Evolutionary conservation across 2,329 filamentous ascomycete genomes (phyloP).

Genomic region (Colletotrichum trifolii): DNA sequence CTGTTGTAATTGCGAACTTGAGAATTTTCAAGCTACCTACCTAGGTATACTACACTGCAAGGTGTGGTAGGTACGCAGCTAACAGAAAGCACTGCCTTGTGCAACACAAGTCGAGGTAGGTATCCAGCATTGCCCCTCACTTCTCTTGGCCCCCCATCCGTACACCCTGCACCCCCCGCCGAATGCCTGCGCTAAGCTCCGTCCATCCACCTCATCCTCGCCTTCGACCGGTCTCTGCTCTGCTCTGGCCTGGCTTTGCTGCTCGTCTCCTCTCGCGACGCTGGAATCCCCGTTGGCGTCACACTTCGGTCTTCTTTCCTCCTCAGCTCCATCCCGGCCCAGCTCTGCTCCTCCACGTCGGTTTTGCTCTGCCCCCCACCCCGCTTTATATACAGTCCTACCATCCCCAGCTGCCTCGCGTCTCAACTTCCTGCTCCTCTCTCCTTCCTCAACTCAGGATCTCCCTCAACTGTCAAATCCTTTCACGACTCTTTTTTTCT

Average conservation of each 20-base stretch:
- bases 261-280: constrained; percentile 22
- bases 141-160: constrained; percentile 13
- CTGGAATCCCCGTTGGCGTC: constrained; percentile 14
- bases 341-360: no score
- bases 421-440: constrained; percentile 9
- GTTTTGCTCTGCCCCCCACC: constrained; percentile 13
- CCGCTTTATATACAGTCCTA: constrained; percentile 37
- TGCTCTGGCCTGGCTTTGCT: no score
- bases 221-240: background rate
- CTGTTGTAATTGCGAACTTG: no score
- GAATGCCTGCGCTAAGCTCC: constrained; percentile 19
- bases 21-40: no score
- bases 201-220: constrained; percentile 5
- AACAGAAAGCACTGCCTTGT: no score
- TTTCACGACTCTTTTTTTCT: constrained; percentile 4
- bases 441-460: background rate
- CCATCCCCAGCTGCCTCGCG: constrained; percentile 8
- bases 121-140: constrained; percentile 8
- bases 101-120: background rate
- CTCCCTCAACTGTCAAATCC: constrained; percentile 9
- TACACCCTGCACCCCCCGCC: constrained; percentile 13
- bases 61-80: no score
- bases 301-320: constrained; percentile 28
- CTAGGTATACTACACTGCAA: no score
- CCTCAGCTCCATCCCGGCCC: constrained; percentile 8